Percentiles rank a stretch among this genome's conserved stretches.
These are phyloP conservation scores for Hypoxylon sp. DNA, from an alignment of 2,329 filamentous ascomycete species.

Conservation along the genomic window DNA sequence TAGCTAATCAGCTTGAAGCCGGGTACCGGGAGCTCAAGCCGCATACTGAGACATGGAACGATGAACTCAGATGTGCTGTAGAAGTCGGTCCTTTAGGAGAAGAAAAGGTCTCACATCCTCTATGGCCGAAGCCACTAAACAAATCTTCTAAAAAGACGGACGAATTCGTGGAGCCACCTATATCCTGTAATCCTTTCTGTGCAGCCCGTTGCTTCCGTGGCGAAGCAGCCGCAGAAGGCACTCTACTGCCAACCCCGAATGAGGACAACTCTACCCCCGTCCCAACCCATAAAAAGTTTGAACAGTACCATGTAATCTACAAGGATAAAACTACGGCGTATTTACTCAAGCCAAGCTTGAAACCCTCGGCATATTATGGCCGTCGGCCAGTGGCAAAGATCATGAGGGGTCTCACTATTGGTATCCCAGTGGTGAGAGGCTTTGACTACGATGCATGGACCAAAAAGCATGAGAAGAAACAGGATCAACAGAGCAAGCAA, in stretches of 20 bases:
- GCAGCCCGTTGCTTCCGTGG: constrained; percentile 72
- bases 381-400: constrained; percentile 87
- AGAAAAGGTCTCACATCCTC: constrained; percentile 86
- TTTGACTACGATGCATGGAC: constrained; percentile 87
- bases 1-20: constrained; percentile 93
- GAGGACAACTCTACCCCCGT: constrained; percentile 59
- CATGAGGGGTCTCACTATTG: constrained; percentile 84
- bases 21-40: constrained; percentile 89
- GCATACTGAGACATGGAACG: constrained; percentile 92
- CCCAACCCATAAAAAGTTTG: constrained; percentile 71
- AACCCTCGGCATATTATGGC: constrained; percentile 88
- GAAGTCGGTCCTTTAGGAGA: constrained; percentile 92
- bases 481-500: constrained; percentile 51
- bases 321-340: constrained; percentile 83
- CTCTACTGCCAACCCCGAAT: constrained; percentile 50
- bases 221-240: constrained; percentile 70
- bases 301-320: constrained; percentile 88
- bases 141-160: constrained; percentile 55
- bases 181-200: constrained; percentile 71
- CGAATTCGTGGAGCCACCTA: constrained; percentile 56
- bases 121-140: constrained; percentile 78
- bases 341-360: constrained; percentile 86
- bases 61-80: constrained; percentile 90
- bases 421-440: constrained; percentile 88
- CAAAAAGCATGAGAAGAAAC: constrained; percentile 71